A percentile compares a stretch with the other conserved stretches of the same genome.
Conservation (phyloP, 2,329 filamentous ascomycete species). For the Arthrobotrys entomopaga region DNA sequence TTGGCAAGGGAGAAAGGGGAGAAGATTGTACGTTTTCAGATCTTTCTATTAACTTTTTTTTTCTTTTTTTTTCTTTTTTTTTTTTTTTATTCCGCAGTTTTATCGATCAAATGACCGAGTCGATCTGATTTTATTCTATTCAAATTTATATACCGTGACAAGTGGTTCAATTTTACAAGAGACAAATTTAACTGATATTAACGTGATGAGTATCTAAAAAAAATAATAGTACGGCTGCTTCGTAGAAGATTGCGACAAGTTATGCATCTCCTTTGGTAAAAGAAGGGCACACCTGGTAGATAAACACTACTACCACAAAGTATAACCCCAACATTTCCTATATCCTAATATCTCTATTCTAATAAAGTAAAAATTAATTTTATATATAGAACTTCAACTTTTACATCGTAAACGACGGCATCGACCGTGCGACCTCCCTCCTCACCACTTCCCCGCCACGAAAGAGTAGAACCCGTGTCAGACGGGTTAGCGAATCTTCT, state of each 20-base stretch:
- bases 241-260: slow-evolving; percentile 45
- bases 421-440: slow-evolving; percentile 44
- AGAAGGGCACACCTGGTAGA: slow-evolving; percentile 43
- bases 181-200: too few relatives aligned
- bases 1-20: slow-evolving; percentile 44
- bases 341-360: neutral
- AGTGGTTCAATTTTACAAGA: too few relatives aligned
- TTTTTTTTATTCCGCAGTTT: too few relatives aligned
- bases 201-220: too few relatives aligned
- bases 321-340: neutral
- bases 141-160: too few relatives aligned
- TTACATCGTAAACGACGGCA: slow-evolving; percentile 50
- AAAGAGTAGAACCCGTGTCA: slow-evolving; percentile 37
- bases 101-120: too few relatives aligned
- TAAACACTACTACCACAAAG: slow-evolving; percentile 51
- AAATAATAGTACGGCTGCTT: slow-evolving; percentile 37
- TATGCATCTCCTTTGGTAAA: slow-evolving; percentile 40
- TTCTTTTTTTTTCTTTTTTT: too few relatives aligned
- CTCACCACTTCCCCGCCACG: slow-evolving; percentile 33
- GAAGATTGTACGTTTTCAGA: slow-evolving; percentile 47
- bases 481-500: slow-evolving; percentile 31
- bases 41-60: too few relatives aligned
- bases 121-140: too few relatives aligned
- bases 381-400: slow-evolving; percentile 46
- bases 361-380: neutral